Percentiles rank a stretch among this genome's conserved stretches.
Evolutionary conservation across 1,139 yeast genomes (phyloP).

Genomic region (Citeromyces hawaiiensis): DNA sequence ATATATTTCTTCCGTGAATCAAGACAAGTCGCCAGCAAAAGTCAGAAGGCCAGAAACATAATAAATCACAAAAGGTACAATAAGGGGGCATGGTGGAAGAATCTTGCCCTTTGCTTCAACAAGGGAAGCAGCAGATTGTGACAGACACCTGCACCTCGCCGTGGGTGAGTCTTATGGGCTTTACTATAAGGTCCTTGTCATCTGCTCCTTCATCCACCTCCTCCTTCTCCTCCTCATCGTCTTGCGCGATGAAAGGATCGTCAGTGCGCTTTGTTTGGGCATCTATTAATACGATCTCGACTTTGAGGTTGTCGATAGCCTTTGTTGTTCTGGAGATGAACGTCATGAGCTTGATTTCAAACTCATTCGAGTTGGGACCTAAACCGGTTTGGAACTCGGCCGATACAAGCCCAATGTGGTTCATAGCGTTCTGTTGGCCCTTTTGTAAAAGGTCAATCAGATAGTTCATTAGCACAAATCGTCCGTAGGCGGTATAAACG

Average conservation of each 20-base stretch:
- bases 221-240: constrained; percentile 5
- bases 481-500: constrained; percentile 84
- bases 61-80: too few relatives aligned
- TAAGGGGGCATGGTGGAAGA: too few relatives aligned
- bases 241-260: background rate
- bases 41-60: too few relatives aligned
- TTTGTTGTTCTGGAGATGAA: constrained; percentile 35
- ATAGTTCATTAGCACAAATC: constrained; percentile 51
- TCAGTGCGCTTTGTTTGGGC: constrained; percentile 6
- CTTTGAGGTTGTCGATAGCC: constrained; percentile 40
- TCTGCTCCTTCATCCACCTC: constrained; percentile 11
- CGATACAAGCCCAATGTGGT: constrained; percentile 36
- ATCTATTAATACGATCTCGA: constrained; percentile 27
- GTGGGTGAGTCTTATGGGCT: constrained; percentile 46
- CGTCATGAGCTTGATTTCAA: constrained; percentile 56
- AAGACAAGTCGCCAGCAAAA: too few relatives aligned
- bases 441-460: constrained; percentile 30
- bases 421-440: constrained; percentile 13
- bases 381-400: constrained; percentile 49
- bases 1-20: too few relatives aligned
- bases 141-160: constrained; percentile 49
- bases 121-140: too few relatives aligned
- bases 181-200: constrained; percentile 20
- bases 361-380: constrained; percentile 55
- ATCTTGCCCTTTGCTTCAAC: too few relatives aligned